phyloP scores from a whole-genome alignment of 2,329 filamentous ascomycete genomes.

The Ophiostoma piceae region DNA sequence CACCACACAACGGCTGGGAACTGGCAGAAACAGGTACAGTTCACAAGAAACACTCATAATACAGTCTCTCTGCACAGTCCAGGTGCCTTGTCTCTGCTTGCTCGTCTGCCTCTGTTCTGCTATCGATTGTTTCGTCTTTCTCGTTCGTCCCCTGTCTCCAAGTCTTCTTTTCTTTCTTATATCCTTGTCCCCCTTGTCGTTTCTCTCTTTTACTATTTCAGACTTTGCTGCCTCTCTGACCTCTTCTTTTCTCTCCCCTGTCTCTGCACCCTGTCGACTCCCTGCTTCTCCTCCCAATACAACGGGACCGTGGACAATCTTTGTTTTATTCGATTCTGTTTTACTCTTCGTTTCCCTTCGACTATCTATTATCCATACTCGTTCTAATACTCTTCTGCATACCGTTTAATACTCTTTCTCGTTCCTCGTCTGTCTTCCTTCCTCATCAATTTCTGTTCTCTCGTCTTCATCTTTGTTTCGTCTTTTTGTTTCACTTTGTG shows the following conservation, averaged over 20 bases:
- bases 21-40: neutral
- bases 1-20: constrained; percentile 12
- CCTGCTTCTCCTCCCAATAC: constrained; percentile 8
- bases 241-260: neutral
- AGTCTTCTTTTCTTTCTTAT: constrained; percentile 4
- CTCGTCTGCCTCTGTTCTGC: neutral
- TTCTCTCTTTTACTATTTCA: neutral
- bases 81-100: constrained; percentile 5
- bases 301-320: constrained; percentile 2
- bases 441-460: neutral
- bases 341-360: neutral
- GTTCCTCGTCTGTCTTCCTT: neutral
- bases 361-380: neutral
- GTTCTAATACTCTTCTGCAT: neutral
- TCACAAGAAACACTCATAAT: constrained; percentile 14
- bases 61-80: constrained; percentile 15
- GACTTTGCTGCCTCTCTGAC: neutral
- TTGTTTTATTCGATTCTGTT: neutral
- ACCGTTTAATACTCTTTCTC: neutral
- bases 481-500: neutral
- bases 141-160: neutral
- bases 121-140: neutral
- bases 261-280: neutral
- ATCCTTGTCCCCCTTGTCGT: neutral
- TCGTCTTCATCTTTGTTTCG: neutral